These are phyloP conservation scores for Skeletonema tropicum DNA, from an alignment of 108 stramenopile species.

Conservation along the genomic window DNA sequence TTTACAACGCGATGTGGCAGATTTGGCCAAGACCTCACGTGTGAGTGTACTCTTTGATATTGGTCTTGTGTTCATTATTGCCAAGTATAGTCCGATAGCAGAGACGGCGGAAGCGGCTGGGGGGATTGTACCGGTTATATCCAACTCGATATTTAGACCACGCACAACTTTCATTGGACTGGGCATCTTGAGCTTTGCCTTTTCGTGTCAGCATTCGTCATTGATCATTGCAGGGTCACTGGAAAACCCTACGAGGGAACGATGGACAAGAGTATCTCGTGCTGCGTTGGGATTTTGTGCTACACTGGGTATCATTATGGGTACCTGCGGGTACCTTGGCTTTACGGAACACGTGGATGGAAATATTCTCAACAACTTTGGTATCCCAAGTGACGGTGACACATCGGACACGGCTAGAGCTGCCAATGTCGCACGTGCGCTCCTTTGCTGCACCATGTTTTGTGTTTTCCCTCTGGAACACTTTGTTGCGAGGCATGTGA, in stretches of 20 bases:
- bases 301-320: slow-evolving; percentile 52
- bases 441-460: slow-evolving; percentile 80
- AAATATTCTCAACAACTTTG: slow-evolving; percentile 74
- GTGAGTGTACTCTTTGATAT: slow-evolving; percentile 70
- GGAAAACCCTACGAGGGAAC: slow-evolving; percentile 61
- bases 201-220: slow-evolving; percentile 84
- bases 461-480: slow-evolving; percentile 85
- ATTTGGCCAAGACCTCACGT: slow-evolving; percentile 75
- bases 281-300: slow-evolving; percentile 53
- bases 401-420: slow-evolving; percentile 22
- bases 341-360: slow-evolving; percentile 67
- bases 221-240: slow-evolving; percentile 88
- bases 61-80: slow-evolving; percentile 66
- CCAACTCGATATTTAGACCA: slow-evolving; percentile 39
- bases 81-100: slow-evolving; percentile 40
- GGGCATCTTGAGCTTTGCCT: slow-evolving; percentile 84
- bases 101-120: slow-evolving; percentile 18
- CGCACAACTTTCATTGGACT: slow-evolving; percentile 78
- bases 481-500: slow-evolving; percentile 83
- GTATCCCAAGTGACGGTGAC: slow-evolving; percentile 7
- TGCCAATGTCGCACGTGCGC: slow-evolving; percentile 58
- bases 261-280: slow-evolving; percentile 71
- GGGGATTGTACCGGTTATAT: slow-evolving; percentile 27
- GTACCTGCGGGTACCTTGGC: slow-evolving; percentile 70
- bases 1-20: slow-evolving; percentile 86